A percentile compares a stretch with the other conserved stretches of the same genome.
phyloP scores from a whole-genome alignment of 192 early-diverging fungal species.

The Coemansia aciculifera region DNA sequence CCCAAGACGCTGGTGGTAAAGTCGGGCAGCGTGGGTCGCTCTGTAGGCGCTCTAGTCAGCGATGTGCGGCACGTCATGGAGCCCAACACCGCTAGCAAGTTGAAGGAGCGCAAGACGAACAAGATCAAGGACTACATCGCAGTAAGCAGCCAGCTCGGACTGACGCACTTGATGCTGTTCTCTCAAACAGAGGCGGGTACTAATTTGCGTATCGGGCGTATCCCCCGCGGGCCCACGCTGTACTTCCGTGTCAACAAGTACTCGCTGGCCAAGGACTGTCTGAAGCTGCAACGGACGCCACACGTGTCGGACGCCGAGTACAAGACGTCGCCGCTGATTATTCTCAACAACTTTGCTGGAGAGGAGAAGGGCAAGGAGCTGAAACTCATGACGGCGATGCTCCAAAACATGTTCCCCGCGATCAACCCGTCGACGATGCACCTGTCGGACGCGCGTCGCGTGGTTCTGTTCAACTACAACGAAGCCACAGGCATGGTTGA shows the following conservation, averaged over 20 bases:
- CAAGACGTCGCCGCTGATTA: slow-evolving; percentile 73
- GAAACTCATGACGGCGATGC: slow-evolving; percentile 90
- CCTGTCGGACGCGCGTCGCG: slow-evolving; percentile 82
- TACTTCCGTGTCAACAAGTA: slow-evolving; percentile 83
- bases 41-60: slow-evolving; percentile 74
- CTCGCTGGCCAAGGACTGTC: slow-evolving; percentile 79
- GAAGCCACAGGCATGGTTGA: slow-evolving; percentile 79
- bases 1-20: slow-evolving; percentile 93
- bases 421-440: slow-evolving; percentile 96
- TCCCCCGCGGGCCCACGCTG: slow-evolving; percentile 92
- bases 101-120: slow-evolving; percentile 89
- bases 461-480: slow-evolving; percentile 91
- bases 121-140: slow-evolving; percentile 90
- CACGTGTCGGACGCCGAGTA: slow-evolving; percentile 78
- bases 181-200: slow-evolving; percentile 77
- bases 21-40: slow-evolving; percentile 76
- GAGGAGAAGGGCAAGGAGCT: slow-evolving; percentile 55
- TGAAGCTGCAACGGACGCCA: slow-evolving; percentile 73
- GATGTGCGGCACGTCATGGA: slow-evolving; percentile 90
- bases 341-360: slow-evolving; percentile 55
- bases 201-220: slow-evolving; percentile 82
- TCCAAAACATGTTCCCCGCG: slow-evolving; percentile 96
- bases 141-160: slow-evolving; percentile 80
- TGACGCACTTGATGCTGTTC: slow-evolving; percentile 88
- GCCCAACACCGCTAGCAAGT: slow-evolving; percentile 88